Conservation (phyloP, 1,284 basidiomycete species). For the Amylostereum areolatum region DNA sequence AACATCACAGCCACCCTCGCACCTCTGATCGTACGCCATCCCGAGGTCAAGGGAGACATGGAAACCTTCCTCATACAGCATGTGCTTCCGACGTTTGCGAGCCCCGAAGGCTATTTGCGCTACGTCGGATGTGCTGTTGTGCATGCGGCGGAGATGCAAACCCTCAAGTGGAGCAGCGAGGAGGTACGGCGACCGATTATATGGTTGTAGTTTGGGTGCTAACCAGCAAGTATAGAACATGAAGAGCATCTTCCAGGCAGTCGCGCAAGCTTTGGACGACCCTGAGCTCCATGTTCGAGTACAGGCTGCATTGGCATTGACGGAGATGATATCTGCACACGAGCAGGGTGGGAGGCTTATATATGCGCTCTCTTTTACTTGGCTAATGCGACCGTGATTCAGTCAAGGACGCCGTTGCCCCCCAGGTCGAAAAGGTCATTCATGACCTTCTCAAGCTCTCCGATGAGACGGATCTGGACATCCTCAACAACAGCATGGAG, state of each 20-base stretch:
- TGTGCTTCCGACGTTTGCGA: slow-evolving; percentile 66
- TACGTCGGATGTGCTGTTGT: slow-evolving; percentile 76
- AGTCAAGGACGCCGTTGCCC: slow-evolving; percentile 71
- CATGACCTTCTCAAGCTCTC: slow-evolving; percentile 85
- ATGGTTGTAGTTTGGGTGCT: too few relatives aligned
- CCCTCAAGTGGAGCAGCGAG: slow-evolving; percentile 59
- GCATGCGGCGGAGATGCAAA: slow-evolving; percentile 63
- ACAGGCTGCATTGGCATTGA: slow-evolving; percentile 77
- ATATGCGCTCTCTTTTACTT: neutral
- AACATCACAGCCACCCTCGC: slow-evolving; percentile 75
- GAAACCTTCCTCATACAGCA: slow-evolving; percentile 71
- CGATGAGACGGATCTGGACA: slow-evolving; percentile 86
- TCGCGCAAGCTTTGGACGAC: slow-evolving; percentile 64
- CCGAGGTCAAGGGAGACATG: slow-evolving; percentile 70
- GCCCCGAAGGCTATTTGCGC: slow-evolving; percentile 64
- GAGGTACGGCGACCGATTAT: slow-evolving; percentile 37
- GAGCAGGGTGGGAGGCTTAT: slow-evolving; percentile 44
- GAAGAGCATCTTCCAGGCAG: slow-evolving; percentile 47
- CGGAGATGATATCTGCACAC: slow-evolving; percentile 67
- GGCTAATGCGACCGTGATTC: slow-evolving; percentile 2
- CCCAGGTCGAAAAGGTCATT: slow-evolving; percentile 82
- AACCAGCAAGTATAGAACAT: too few relatives aligned
- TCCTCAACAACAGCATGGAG: slow-evolving; percentile 78
- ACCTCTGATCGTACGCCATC: slow-evolving; percentile 74
- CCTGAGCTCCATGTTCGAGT: slow-evolving; percentile 80